These are phyloP conservation scores for Lumnitzera racemosa DNA, from an alignment of 345 rosid genomes.

Conservation along the genomic window DNA sequence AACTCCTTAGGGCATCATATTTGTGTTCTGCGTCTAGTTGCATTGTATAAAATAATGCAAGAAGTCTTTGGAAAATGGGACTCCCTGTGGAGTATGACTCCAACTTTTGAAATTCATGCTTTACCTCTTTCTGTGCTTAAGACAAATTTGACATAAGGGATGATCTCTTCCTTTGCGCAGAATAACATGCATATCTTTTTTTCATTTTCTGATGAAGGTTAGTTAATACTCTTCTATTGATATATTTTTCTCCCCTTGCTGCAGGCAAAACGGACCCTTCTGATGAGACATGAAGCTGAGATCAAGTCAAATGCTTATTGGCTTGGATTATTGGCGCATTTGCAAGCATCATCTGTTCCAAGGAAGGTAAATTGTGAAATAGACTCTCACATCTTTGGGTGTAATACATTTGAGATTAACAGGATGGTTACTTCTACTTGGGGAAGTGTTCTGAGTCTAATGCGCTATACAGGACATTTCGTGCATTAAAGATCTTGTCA, in stretches of 20 bases:
- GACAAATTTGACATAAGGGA: no score
- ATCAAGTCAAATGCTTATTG: constrained; percentile 97
- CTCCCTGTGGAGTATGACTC: no score
- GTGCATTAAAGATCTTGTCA: constrained; percentile 82
- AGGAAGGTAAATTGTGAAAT: constrained; percentile 54
- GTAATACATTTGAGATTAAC: no score
- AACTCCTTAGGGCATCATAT: no score
- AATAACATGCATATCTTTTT: no score
- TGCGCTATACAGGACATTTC: constrained; percentile 62
- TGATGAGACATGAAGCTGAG: constrained; percentile 99
- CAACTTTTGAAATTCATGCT: no score
- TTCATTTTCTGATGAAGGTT: not conserved
- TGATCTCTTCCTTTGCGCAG: no score
- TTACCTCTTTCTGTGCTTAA: no score
- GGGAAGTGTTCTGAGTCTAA: not conserved
- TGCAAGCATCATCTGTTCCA: constrained; percentile 92
- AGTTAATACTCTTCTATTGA: not conserved
- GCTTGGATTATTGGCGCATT: constrained; percentile 94
- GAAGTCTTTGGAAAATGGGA: no score
- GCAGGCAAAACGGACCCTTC: constrained; percentile 93
- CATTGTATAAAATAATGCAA: no score
- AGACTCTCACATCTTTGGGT: not conserved
- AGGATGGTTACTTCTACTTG: not conserved
- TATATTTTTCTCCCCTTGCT: constrained; percentile 1
- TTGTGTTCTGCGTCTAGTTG: no score